A percentile compares a stretch with the other conserved stretches of the same genome.
These are phyloP conservation scores for Narthecium ossifragum DNA, from an alignment of 106 monocot species.

Conservation along the genomic window DNA sequence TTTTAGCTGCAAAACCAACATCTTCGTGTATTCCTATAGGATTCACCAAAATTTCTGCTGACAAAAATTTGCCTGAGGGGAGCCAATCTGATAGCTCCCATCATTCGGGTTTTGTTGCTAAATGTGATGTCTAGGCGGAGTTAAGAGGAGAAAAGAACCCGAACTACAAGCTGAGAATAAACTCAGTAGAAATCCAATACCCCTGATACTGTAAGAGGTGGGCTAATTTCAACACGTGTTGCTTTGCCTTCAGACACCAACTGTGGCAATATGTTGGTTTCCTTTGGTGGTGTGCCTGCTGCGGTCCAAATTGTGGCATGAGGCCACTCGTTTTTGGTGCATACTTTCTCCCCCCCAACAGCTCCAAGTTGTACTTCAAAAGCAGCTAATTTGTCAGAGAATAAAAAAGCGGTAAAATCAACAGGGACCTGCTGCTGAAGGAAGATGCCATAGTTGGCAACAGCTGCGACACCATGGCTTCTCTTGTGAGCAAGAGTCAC, in stretches of 20 bases:
- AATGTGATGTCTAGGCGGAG: too few species aligned
- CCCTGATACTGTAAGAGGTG: conserved; percentile 46
- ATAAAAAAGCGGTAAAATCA: conserved; percentile 57
- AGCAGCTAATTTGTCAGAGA: conserved; percentile 83
- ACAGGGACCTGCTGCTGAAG: conserved; percentile 56
- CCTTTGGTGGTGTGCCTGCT: conserved; percentile 46
- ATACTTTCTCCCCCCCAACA: conserved; percentile 62
- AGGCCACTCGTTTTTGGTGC: conserved; percentile 78
- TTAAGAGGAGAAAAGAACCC: too few species aligned
- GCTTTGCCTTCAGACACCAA: conserved; percentile 67
- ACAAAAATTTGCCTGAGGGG: too few species aligned
- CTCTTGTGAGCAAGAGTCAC: conserved; percentile 95
- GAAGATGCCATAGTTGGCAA: conserved; percentile 68
- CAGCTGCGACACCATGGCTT: conserved; percentile 74
- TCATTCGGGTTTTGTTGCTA: too few species aligned
- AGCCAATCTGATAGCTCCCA: too few species aligned
- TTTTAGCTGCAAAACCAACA: too few species aligned
- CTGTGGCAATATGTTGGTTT: conserved; percentile 62
- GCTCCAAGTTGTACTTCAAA: conserved; percentile 59
- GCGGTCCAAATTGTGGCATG: conserved; percentile 89
- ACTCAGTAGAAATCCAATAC: conserved; percentile 70
- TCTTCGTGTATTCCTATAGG: too few species aligned
- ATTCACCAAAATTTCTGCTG: too few species aligned
- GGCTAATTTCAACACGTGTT: conserved; percentile 47
- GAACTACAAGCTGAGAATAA: neutral